Evolutionary conservation across 2,329 filamentous ascomycete genomes (phyloP).

Genomic region (Aspergillus aculeatus): DNA sequence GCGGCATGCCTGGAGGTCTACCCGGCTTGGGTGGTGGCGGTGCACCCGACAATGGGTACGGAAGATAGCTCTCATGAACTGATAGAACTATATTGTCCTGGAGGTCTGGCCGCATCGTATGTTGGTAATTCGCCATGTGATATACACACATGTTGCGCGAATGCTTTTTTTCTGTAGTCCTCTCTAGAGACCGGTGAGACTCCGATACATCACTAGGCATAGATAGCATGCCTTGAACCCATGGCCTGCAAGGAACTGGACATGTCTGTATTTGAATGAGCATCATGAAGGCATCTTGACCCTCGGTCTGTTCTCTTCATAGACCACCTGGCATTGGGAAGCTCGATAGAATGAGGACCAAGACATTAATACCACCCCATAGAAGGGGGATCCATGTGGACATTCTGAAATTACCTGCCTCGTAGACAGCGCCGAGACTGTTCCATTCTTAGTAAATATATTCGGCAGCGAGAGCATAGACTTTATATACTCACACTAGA

Average conservation of each 20-base stretch:
- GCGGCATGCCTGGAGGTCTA: conserved; percentile 34
- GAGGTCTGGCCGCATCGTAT: conserved; percentile 29
- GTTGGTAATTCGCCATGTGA: neutral
- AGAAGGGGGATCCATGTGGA: conserved; percentile 91
- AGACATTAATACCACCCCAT: conserved; percentile 80
- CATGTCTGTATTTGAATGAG: neutral
- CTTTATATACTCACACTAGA: conserved; percentile 61
- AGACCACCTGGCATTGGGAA: conserved; percentile 91
- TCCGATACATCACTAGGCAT: conserved; percentile 18
- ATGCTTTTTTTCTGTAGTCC: neutral
- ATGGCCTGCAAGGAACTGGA: neutral
- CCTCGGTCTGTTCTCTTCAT: conserved; percentile 45
- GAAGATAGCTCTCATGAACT: conserved; percentile 35
- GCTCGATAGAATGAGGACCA: conserved; percentile 79
- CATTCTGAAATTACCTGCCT: conserved; percentile 81
- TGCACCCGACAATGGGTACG: conserved; percentile 36
- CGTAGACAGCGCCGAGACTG: conserved; percentile 77
- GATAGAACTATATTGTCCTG: neutral
- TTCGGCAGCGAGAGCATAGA: neutral
- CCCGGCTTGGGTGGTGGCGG: conserved; percentile 38
- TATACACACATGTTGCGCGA: neutral
- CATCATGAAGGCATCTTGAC: neutral
- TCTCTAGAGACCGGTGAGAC: neutral
- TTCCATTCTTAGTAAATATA: conserved; percentile 10
- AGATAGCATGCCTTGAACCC: conserved; percentile 23